Conservation (phyloP, 352 stramenopile species). For the Blastocystis sp. region DNA sequence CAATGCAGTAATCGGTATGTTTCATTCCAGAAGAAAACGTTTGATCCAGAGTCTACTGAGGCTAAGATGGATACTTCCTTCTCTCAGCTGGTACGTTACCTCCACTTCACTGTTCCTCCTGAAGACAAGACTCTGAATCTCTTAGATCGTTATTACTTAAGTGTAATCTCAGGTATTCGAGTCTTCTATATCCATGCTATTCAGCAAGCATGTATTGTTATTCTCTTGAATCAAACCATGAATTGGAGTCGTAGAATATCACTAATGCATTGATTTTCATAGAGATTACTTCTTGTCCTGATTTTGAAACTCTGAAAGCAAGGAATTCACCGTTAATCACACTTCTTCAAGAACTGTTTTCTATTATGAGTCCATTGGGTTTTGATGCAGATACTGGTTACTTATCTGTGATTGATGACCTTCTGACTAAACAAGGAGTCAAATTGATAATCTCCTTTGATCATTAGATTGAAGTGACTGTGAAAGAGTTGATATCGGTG, state of each 20-base stretch:
- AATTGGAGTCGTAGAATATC: neutral
- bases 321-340: neutral
- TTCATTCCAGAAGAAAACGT: neutral
- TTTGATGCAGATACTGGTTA: neutral
- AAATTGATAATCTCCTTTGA: neutral
- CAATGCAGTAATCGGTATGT: neutral
- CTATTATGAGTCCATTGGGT: neutral
- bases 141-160: slow-evolving; percentile 5
- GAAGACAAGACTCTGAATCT: neutral
- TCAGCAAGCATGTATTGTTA: neutral
- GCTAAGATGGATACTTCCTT: neutral
- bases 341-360: neutral
- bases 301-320: neutral
- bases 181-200: slow-evolving; percentile 30
- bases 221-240: neutral
- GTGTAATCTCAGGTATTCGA: neutral
- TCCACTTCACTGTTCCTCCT: neutral
- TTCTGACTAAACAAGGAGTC: neutral
- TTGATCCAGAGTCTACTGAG: neutral
- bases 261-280: neutral
- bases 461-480: neutral
- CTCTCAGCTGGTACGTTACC: neutral
- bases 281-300: neutral
- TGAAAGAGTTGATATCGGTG: neutral
- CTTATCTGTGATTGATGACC: neutral